Percentiles rank a stretch among this genome's conserved stretches.
Evolutionary conservation across 2,329 filamentous ascomycete genomes (phyloP).

Genomic region (Biscogniauxia marginata): DNA sequence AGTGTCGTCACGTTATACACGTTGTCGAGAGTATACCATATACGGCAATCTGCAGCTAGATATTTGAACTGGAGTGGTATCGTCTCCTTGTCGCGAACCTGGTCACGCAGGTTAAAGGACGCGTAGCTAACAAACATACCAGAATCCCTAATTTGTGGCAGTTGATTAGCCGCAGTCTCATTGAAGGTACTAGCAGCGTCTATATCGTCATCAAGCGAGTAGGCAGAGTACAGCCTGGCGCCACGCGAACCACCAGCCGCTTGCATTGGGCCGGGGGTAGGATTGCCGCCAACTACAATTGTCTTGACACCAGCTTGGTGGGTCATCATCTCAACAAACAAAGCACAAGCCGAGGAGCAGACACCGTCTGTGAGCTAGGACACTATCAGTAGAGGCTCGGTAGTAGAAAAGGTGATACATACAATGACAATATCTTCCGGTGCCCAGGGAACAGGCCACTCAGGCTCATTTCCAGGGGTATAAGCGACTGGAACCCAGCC

Average conservation of each 20-base stretch:
- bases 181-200: conserved; percentile 4
- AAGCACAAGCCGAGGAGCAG: conserved; percentile 32
- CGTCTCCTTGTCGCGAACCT: conserved; percentile 18
- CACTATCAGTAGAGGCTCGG: background rate
- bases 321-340: conserved; percentile 33
- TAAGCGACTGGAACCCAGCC: conserved; percentile 4
- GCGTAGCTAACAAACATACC: conserved; percentile 10
- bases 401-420: conserved; percentile 3
- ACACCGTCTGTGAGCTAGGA: conserved; percentile 28
- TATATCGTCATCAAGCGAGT: conserved; percentile 17
- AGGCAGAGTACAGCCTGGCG: conserved; percentile 29
- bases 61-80: conserved; percentile 58
- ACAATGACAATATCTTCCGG: conserved; percentile 20
- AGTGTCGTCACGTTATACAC: conserved; percentile 48
- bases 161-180: background rate
- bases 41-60: conserved; percentile 58
- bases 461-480: conserved; percentile 1
- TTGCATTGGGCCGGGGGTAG: conserved; percentile 55
- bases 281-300: conserved; percentile 49
- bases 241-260: conserved; percentile 66
- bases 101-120: conserved; percentile 27
- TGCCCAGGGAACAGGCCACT: conserved; percentile 1
- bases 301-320: conserved; percentile 34
- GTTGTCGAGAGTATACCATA: conserved; percentile 58
- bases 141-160: conserved; percentile 13